Evolutionary conservation across 176 grass and related monocot genomes (phyloP), one percentile per base, ranked within the genome.

Genomic region (Oryza australiensis): DNA sequence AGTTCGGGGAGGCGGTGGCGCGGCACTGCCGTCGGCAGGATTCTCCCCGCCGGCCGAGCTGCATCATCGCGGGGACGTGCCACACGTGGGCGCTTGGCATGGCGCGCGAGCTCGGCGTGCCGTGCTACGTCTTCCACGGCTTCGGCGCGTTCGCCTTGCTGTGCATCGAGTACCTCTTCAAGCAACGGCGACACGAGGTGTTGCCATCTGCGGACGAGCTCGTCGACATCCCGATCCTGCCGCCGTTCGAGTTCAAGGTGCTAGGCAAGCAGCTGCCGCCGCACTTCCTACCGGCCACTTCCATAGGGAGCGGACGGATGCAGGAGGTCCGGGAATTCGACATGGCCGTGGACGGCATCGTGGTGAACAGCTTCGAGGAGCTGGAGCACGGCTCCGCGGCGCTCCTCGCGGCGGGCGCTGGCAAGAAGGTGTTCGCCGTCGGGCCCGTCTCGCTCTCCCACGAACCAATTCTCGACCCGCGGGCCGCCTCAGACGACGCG

Each of bases 321-420:
- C 60, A 73, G 11, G 87, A 79, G 57, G 0, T 73, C 2, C 80
- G 87, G 32, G 83, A 91, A 0, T 90, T 73, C 43, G 79, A 94
- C 35, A 10, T 72, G 80, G 40, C 65, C n/a, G 75, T 79, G 62
- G 89, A 92, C 71, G 94, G 91, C 32, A 12, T 88, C 37, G 27
- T 94, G 16, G 76, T 92, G 13, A 94, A 97, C 88, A 97, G 76
- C 85, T 90, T 97, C 78, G 91, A 92, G 9, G 83, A 90, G 75
- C 80, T 97, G 53, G 94, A 97, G 90, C 82, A 43, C 26, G 89
- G 87, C 55, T 94, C 86, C 42, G 8, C 91, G 7, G 72, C 59
- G 16, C 40, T 68, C 4, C 67, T 94, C 13, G 85, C 77, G 12
- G 48, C 27, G 2, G 35, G 48, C 7, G 37, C 73, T 0, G 85